phyloP scores from a whole-genome alignment of 305 asterid genomes.

The Fraxinus xanthoxyloides region DNA sequence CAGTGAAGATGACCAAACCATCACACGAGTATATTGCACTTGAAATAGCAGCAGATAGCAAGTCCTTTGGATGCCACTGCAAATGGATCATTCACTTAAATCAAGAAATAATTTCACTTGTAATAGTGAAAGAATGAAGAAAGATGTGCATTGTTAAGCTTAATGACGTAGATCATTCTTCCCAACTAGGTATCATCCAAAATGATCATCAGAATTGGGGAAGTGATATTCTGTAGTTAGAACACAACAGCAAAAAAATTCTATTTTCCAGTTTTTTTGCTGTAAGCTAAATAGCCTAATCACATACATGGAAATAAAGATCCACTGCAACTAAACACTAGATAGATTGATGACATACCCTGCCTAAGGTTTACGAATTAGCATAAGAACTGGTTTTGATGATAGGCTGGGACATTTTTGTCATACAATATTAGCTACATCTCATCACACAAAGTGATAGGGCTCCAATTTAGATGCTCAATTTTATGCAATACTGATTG shows the following conservation, averaged over 20 bases:
- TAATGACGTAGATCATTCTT: background rate
- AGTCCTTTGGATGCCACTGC: slow-evolving; percentile 91
- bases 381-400: background rate
- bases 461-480: background rate
- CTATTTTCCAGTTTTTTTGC: background rate
- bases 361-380: background rate
- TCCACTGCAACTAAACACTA: background rate
- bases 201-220: background rate
- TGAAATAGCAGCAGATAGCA: slow-evolving; percentile 73
- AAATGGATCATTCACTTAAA: slow-evolving; percentile 15
- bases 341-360: background rate
- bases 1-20: slow-evolving; percentile 60
- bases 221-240: background rate
- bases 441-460: background rate
- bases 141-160: background rate
- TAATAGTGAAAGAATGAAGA: background rate
- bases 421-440: background rate
- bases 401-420: background rate
- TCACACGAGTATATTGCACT: slow-evolving; percentile 87
- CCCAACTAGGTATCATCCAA: background rate
- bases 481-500: background rate
- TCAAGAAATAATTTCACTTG: slow-evolving; percentile 4
- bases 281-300: background rate
- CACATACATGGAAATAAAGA: background rate
- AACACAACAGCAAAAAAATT: background rate